Evolutionary conservation across 2,329 filamentous ascomycete genomes (phyloP), one percentile per base, ranked within the genome.

Genomic region (Lasiodiplodia sp.): DNA sequence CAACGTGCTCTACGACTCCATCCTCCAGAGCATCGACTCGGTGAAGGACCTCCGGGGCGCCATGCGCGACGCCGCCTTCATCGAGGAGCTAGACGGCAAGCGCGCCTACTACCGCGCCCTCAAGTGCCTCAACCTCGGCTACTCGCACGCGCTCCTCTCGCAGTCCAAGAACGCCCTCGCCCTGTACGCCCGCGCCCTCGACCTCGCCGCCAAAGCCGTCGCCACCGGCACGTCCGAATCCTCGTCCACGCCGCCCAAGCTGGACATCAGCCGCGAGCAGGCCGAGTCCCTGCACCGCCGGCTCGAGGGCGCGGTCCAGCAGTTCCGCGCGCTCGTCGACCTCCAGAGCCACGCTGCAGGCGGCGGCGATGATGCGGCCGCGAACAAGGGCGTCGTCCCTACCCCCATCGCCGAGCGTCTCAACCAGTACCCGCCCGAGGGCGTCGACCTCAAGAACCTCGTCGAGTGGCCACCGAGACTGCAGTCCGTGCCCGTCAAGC

Each of bases 41-140:
- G 90, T 97, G 78, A 93, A 92, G 74, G 93, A 97, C 70, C 86
- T 99, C 16, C 92, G 94, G 2, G 96, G 96, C 79, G 92, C 97
- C 21, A 93, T 93, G 44, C 91, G 93, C 52, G 96, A 99, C 75
- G 86, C 89, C 51, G 84, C 83, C 18, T 92, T 99, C 72, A 85
- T 94, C 4, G 82, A 86, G 56, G 93, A 96, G 78, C 83, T 99
- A n/a, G 88, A 92, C 68, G 89, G 89, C 40, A 95, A 93, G 73
- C 86, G 87, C 44, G 85, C 87, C 70, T 98, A 98, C 81, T 99
- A 98, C 82, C 88, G 90, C 70, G 92, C 96, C 11, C 84, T 98
- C 67, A 97, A 95, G 90, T 94, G 90, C 73, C 85, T 97, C 60
- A 91, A 94, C 49, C 90, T 98, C 72, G 93, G 92, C 56, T 91